Conservation (phyloP, 2,329 filamentous ascomycete genomes). For the Coniosporium tulheliwenetii region DNA sequence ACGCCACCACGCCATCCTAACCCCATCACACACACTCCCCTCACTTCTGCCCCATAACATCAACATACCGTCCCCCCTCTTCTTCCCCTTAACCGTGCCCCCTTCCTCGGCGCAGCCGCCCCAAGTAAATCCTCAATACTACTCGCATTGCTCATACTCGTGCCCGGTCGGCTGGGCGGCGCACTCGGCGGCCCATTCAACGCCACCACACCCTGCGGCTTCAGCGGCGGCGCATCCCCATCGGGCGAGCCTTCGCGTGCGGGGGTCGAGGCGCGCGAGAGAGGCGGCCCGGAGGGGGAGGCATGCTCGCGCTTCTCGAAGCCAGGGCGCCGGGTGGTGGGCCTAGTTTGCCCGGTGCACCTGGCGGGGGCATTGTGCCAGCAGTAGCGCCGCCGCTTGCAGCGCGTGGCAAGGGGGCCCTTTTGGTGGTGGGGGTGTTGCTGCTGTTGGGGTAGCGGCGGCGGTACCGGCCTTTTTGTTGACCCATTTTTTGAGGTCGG, state of each 20-base stretch:
- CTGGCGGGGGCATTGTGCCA: slow-evolving; percentile 21
- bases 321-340: slow-evolving; percentile 4
- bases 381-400: slow-evolving; percentile 36
- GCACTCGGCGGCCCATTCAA: slow-evolving; percentile 20
- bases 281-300: slow-evolving; percentile 13
- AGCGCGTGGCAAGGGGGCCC: slow-evolving; percentile 32
- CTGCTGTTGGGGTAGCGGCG: slow-evolving; percentile 40
- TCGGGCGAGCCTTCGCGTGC: slow-evolving; percentile 6
- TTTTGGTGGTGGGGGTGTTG: slow-evolving; percentile 55
- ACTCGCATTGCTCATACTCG: slow-evolving; percentile 79
- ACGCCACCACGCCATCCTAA: too few relatives aligned
- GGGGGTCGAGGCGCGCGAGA: slow-evolving; percentile 11
- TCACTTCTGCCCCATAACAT: slow-evolving; percentile 67
- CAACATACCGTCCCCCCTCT: slow-evolving; percentile 85
- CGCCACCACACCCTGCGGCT: slow-evolving; percentile 17
- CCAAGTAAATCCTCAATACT: slow-evolving; percentile 88
- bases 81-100: slow-evolving; percentile 44
- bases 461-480: slow-evolving; percentile 74
- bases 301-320: slow-evolving; percentile 2
- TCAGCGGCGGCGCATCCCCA: slow-evolving; percentile 18
- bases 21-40: neutral
- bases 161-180: slow-evolving; percentile 57
- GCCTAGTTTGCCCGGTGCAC: slow-evolving; percentile 1
- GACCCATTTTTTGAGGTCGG: slow-evolving; percentile 93
- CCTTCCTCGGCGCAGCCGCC: slow-evolving; percentile 54